A percentile compares a stretch with the other conserved stretches of the same genome.
phyloP scores from a whole-genome alignment of 495 filamentous ascomycete species.

The Hypoxylon trugodes region DNA sequence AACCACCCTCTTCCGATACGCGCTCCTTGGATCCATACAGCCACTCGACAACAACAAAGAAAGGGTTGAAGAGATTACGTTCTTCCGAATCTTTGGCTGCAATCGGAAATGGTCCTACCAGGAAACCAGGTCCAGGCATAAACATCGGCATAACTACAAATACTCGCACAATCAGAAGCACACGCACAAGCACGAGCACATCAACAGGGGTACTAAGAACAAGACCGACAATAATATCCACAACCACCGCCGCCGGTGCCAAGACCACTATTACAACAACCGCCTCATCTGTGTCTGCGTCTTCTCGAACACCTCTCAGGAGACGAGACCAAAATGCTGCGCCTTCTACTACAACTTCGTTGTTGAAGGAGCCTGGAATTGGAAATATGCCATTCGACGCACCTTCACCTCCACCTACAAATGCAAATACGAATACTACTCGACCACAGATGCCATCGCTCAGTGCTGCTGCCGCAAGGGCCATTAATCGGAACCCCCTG shows the following conservation, averaged over 20 bases:
- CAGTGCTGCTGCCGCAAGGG: conserved; percentile 47
- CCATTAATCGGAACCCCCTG: conserved; percentile 50
- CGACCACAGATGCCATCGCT: conserved; percentile 53
- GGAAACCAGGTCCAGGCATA: not conserved
- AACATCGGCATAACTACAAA: not conserved
- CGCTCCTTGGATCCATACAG: conserved; percentile 6
- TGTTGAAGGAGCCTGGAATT: conserved; percentile 45
- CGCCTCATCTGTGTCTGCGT: conserved; percentile 12
- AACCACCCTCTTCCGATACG: conserved; percentile 2
- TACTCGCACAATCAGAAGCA: not conserved
- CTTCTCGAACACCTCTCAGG: conserved; percentile 41
- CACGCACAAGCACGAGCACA: conserved; percentile 4
- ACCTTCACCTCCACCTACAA: conserved; percentile 36
- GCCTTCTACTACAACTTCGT: conserved; percentile 33
- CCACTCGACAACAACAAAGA: conserved; percentile 10
- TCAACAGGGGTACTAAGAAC: conserved; percentile 24
- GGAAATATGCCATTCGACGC: conserved; percentile 43
- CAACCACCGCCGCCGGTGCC: conserved; percentile 23
- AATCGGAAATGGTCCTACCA: conserved; percentile 25
- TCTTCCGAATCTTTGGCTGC: conserved; percentile 22
- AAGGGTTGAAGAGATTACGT: conserved; percentile 8
- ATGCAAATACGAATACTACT: conserved; percentile 35
- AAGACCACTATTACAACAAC: conserved; percentile 30
- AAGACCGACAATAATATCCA: conserved; percentile 35
- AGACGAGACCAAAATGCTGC: conserved; percentile 55